Evolutionary conservation across 495 filamentous ascomycete species (phyloP), one percentile per base, ranked within the genome.

Genomic region (Penicillium pancosmium): DNA sequence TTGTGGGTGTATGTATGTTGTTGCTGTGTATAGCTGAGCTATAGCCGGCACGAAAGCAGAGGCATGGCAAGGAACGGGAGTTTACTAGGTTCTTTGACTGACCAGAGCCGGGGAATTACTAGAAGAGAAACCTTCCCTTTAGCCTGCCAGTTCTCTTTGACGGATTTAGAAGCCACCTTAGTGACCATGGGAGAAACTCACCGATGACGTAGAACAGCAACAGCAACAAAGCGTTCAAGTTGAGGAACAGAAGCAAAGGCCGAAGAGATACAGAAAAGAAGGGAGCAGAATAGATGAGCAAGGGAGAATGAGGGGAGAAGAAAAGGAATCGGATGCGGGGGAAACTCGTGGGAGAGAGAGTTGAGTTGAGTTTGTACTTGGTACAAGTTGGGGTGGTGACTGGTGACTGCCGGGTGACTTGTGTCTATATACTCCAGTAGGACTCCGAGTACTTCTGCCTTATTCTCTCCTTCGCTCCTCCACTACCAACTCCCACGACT

Each of bases 131-230:
- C 19, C 27, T 46, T 33, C 36, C 36, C 15, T 38, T 47, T 46
- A 48, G 41, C 18, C 44, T 19, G 33, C 7, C 16, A 12, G 46
- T 41, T 56, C 48, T 47, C 52, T 54, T 58, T 58, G 56, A 50
- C 41, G 55, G 55, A 57, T 59, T 61, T 38, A 43, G 48, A 56
- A 64, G 55, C 54, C 60, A 59, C 54, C 31, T 9, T 15, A 25
- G 34, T 23, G 63, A 18, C 19, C 34, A 44, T 48, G 36, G 50
- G 54, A 58, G 55, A 43, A 25, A 66, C 66, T 61, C 40, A 68
- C 65, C 36, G 51, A 66, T 68, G 65, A 68, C 62, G 65, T 65
- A 53, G 19, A 35, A 19, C 8, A 23, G 40, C 25, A 41, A 33
- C 33, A 15, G 55, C 18, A 47, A 50, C 21, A 15, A 46, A 46